Evolutionary conservation across 1,284 basidiomycete genomes (phyloP).

Genomic region (Rhodotorula sp.): DNA sequence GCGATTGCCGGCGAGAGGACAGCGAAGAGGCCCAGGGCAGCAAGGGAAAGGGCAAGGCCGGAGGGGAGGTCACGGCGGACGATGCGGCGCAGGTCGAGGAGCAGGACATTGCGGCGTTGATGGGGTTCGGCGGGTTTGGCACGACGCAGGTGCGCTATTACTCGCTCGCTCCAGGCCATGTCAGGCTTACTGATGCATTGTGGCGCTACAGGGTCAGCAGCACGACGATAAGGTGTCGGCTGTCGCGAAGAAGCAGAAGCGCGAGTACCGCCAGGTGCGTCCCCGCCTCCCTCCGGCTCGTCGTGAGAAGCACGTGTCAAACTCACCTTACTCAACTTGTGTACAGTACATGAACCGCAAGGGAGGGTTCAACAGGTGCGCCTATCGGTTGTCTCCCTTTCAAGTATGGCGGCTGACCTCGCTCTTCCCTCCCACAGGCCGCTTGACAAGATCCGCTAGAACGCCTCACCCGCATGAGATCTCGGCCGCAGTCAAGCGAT

Average conservation of each 20-base stretch:
- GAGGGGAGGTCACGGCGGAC: constrained; percentile 48
- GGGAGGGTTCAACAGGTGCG: constrained; percentile 86
- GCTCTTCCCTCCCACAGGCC: constrained; percentile 55
- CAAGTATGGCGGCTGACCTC: constrained; percentile 22
- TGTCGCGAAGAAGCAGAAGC: constrained; percentile 74
- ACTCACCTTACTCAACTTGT: background rate
- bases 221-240: constrained; percentile 60
- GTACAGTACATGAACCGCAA: constrained; percentile 89
- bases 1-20: background rate
- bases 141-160: constrained; percentile 82
- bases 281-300: background rate
- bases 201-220: constrained; percentile 64
- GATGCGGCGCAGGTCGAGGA: constrained; percentile 66
- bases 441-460: constrained; percentile 68
- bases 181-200: background rate
- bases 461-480: no score
- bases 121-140: constrained; percentile 87
- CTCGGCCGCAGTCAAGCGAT: no score
- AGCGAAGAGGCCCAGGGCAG: background rate
- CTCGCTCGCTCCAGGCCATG: background rate
- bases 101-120: constrained; percentile 80
- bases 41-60: background rate
- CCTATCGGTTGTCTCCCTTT: background rate
- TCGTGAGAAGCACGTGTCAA: no score
- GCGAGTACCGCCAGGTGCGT: constrained; percentile 71